Evolutionary conservation across 148 eudicot genomes (phyloP), one percentile per base, ranked within the genome.

Genomic region (Rhododendron henanense): DNA sequence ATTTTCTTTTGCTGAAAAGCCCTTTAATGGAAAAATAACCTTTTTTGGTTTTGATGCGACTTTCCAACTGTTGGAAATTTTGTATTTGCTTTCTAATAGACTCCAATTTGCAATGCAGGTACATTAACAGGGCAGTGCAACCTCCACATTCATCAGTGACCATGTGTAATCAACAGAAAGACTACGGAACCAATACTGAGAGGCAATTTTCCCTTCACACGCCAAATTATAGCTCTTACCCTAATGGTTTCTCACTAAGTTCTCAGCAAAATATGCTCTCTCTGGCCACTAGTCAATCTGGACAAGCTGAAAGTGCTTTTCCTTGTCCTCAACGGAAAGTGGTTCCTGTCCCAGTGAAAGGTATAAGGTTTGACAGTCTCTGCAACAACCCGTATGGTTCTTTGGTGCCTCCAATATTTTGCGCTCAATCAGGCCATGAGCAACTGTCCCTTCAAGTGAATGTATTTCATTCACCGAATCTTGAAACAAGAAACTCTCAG

Each of bases 281-380:
- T 41, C 78, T 45, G 51, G 76, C 91, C 73, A 57, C 83, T 28
- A 63, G 59, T 65, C 90, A 82, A 41, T 71, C 90, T 35, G 89
- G 79, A 87, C 91, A 86, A 87, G 78, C 87, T 48, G 92, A 90
- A 84, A 81, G 61, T 39, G 86, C 79, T 69, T 87, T 86, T 77
- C 85, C 88, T 55, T 63, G 84, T 81, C 82, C 87, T 76, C 92
- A 91, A 82, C 90, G 81, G 81, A 87, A 86, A 82, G 87, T 90
- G 79, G 65, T 90, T 86, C 91, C 94, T 28, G 78, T 89, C 79
- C 92, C 93, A 48, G 89, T 86, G 47, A 85, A 90, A 89, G 94
- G 93, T 41, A 53, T 87, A 48, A 88, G 90, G 67, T 82, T 90
- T 28, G 92, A 92, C 57, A 82, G 85, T 50, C 44, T 83, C 3